Conservation (phyloP, 257 asterid species). For the Nicotiana noctiflora region DNA sequence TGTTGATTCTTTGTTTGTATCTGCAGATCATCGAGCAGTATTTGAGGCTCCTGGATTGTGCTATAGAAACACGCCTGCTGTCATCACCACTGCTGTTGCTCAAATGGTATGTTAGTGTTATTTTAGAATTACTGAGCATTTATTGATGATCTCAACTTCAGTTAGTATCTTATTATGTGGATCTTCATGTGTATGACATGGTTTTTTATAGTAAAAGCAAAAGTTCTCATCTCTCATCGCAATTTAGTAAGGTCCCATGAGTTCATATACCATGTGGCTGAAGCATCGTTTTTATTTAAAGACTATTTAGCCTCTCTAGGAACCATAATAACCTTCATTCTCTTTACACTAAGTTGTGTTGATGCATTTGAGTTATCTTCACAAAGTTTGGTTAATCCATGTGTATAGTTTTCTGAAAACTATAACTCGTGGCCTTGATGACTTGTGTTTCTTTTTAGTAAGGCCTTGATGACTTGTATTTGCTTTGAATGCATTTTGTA, state of each 20-base stretch:
- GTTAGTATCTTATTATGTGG: neutral
- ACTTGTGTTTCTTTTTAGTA: neutral
- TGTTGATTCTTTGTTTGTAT: neutral
- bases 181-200: neutral
- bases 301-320: neutral
- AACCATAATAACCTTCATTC: neutral
- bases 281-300: neutral
- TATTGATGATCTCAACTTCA: neutral
- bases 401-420: neutral
- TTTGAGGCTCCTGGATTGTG: slow-evolving; percentile 55
- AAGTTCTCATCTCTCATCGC: neutral
- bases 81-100: slow-evolving; percentile 69
- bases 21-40: slow-evolving; percentile 65
- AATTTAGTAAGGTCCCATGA: neutral
- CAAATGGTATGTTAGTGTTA: slow-evolving; percentile 56
- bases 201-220: neutral
- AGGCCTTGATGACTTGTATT: neutral
- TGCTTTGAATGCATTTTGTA: neutral
- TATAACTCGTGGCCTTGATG: neutral
- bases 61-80: slow-evolving; percentile 43
- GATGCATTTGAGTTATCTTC: neutral
- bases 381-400: neutral
- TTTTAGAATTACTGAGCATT: neutral
- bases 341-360: neutral
- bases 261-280: neutral